Percentiles rank a stretch among this genome's conserved stretches.
phyloP scores from a whole-genome alignment of 768 basidiomycete species.

The Agrocybe praecox region DNA sequence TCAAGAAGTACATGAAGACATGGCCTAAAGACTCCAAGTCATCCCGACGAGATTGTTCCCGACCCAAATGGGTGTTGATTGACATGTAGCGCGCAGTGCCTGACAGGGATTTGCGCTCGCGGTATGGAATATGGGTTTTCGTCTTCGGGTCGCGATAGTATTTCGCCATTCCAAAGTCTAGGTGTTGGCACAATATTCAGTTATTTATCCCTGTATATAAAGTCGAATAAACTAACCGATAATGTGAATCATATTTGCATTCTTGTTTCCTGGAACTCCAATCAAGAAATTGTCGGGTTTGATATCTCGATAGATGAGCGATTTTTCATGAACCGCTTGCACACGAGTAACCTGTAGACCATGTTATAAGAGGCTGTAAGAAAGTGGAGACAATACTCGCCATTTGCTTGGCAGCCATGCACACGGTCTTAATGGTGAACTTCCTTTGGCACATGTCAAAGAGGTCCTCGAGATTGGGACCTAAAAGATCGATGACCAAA shows the following conservation, averaged over 20 bases:
- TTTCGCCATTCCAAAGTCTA: slow-evolving; percentile 99
- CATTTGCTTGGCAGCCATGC: slow-evolving; percentile 99
- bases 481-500: slow-evolving; percentile 90
- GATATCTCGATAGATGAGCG: slow-evolving; percentile 97
- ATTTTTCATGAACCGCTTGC: slow-evolving; percentile 98
- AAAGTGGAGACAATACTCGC: slow-evolving; percentile 45
- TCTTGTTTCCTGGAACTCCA: slow-evolving; percentile 90
- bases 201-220: background rate
- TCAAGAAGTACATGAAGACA: slow-evolving; percentile 99
- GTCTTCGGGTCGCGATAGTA: slow-evolving; percentile 99
- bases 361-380: background rate
- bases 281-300: slow-evolving; percentile 99
- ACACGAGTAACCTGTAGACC: slow-evolving; percentile 83
- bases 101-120: slow-evolving; percentile 94
- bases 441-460: slow-evolving; percentile 99
- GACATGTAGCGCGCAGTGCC: slow-evolving; percentile 99
- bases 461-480: slow-evolving; percentile 96
- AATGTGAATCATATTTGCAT: slow-evolving; percentile 83
- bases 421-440: slow-evolving; percentile 97
- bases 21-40: slow-evolving; percentile 97
- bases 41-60: slow-evolving; percentile 93
- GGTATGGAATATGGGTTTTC: slow-evolving; percentile 98
- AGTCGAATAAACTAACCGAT: slow-evolving; percentile 62
- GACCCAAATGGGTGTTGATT: slow-evolving; percentile 97
- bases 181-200: background rate